A percentile compares a stretch with the other conserved stretches of the same genome.
phyloP scores from a whole-genome alignment of 352 stramenopile species.

The Globisporangium megalacanthum region DNA sequence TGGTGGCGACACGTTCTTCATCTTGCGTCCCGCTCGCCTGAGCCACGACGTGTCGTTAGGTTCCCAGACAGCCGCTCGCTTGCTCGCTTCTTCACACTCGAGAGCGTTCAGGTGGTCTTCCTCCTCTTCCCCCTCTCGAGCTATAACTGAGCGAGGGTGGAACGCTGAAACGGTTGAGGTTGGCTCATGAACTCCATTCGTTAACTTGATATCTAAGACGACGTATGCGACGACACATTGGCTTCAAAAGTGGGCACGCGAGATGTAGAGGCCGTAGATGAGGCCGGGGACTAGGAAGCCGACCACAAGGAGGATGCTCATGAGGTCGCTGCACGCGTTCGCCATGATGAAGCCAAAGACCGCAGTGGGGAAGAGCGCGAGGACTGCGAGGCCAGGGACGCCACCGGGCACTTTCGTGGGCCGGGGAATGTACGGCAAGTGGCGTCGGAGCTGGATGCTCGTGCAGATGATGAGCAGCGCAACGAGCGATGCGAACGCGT shows the following conservation, averaged over 20 bases:
- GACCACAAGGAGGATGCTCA: slow-evolving; percentile 6
- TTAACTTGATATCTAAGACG: no score
- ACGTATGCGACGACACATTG: no score
- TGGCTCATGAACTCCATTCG: no score
- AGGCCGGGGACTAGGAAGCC: slow-evolving; percentile 11
- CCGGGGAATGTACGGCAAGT: slow-evolving; percentile 36
- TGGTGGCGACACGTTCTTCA: slow-evolving; percentile 3
- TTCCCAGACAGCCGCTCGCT: background rate
- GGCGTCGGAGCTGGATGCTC: slow-evolving; percentile 76
- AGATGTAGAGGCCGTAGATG: slow-evolving; percentile 3
- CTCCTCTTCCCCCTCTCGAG: no score
- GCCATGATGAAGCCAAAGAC: slow-evolving; percentile 15
- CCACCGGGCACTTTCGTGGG: slow-evolving; percentile 27
- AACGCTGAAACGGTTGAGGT: no score
- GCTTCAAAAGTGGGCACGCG: background rate
- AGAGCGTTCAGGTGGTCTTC: no score
- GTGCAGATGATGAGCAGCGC: slow-evolving; percentile 79
- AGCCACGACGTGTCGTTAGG: background rate
- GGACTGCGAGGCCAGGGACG: slow-evolving; percentile 9
- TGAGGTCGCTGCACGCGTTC: slow-evolving; percentile 9
- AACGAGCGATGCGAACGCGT: slow-evolving; percentile 75
- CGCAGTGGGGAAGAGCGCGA: slow-evolving; percentile 17
- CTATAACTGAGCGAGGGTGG: no score
- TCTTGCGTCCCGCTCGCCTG: background rate
- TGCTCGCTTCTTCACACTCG: no score